Evolutionary conservation across 768 basidiomycete species (phyloP).

Genomic region (Kwoniella newhampshirensis): DNA sequence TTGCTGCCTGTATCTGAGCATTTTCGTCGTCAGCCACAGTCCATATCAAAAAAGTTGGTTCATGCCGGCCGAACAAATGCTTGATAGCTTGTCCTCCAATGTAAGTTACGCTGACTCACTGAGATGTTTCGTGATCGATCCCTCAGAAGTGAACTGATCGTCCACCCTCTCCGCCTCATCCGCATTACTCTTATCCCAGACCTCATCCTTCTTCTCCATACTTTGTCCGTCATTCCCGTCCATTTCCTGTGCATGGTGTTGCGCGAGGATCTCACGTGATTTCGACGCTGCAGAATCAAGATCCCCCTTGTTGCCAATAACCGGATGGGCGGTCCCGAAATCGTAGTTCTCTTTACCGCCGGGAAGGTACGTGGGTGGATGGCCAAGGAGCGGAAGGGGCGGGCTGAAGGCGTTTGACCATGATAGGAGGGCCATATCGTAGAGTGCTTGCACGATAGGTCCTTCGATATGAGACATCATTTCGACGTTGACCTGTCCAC

Average conservation of each 20-base stretch:
- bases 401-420: slow-evolving; percentile 56
- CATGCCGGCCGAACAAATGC: too few species aligned
- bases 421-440: slow-evolving; percentile 65
- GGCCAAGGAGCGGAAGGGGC: slow-evolving; percentile 24
- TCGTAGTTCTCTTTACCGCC: slow-evolving; percentile 6
- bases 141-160: slow-evolving; percentile 54
- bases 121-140: slow-evolving; percentile 25
- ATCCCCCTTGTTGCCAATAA: slow-evolving; percentile 25
- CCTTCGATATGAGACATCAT: slow-evolving; percentile 71
- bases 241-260: slow-evolving; percentile 27
- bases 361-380: slow-evolving; percentile 13
- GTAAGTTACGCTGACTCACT: too few species aligned
- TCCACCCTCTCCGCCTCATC: slow-evolving; percentile 32
- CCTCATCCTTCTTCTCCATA: slow-evolving; percentile 10
- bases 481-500: slow-evolving; percentile 36
- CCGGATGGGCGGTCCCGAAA: slow-evolving; percentile 27
- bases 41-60: background rate
- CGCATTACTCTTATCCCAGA: slow-evolving; percentile 22
- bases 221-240: slow-evolving; percentile 5
- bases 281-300: slow-evolving; percentile 11
- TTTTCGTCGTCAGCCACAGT: background rate
- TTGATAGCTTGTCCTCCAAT: too few species aligned
- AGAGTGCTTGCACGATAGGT: slow-evolving; percentile 65
- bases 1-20: slow-evolving; percentile 29
- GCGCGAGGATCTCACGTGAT: slow-evolving; percentile 22